These are phyloP conservation scores for Symbiodinium pilosum DNA, from an alignment of 73 alveolate species.

Conservation along the genomic window DNA sequence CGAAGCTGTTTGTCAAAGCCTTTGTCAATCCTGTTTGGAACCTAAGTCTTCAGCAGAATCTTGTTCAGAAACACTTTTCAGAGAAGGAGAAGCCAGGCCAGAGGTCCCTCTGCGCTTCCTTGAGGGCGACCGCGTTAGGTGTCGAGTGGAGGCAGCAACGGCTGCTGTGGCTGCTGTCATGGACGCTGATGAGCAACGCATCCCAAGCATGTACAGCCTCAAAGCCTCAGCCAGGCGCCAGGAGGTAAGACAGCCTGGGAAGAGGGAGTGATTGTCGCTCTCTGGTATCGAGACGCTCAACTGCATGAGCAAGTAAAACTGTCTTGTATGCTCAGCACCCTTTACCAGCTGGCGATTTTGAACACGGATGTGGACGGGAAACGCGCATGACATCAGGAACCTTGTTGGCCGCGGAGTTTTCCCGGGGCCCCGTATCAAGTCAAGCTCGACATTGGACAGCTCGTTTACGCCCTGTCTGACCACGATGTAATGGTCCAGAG, in stretches of 20 bases:
- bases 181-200: too few species aligned
- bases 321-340: too few species aligned
- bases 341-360: too few species aligned
- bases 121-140: constrained; percentile 75
- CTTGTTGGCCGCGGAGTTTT: constrained; percentile 33
- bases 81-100: constrained; percentile 8
- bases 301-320: too few species aligned
- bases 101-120: constrained; percentile 41
- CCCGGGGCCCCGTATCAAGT: constrained; percentile 74
- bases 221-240: constrained; percentile 17
- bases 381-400: too few species aligned
- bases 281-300: constrained; percentile 36
- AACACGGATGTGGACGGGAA: too few species aligned
- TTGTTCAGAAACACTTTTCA: too few species aligned
- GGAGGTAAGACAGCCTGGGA: constrained; percentile 62
- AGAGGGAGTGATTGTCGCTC: constrained; percentile 45
- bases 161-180: too few species aligned
- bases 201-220: too few species aligned
- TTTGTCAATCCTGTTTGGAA: too few species aligned
- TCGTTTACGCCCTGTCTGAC: constrained; percentile 43
- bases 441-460: constrained; percentile 73
- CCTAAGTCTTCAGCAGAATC: too few species aligned
- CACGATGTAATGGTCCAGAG: constrained; percentile 15
- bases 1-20: not conserved
- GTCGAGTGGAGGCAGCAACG: constrained; percentile 53